A percentile compares a stretch with the other conserved stretches of the same genome.
These are phyloP conservation scores for Phyllostachys edulis DNA, from an alignment of 176 grass and related monocot genomes.

Conservation along the genomic window DNA sequence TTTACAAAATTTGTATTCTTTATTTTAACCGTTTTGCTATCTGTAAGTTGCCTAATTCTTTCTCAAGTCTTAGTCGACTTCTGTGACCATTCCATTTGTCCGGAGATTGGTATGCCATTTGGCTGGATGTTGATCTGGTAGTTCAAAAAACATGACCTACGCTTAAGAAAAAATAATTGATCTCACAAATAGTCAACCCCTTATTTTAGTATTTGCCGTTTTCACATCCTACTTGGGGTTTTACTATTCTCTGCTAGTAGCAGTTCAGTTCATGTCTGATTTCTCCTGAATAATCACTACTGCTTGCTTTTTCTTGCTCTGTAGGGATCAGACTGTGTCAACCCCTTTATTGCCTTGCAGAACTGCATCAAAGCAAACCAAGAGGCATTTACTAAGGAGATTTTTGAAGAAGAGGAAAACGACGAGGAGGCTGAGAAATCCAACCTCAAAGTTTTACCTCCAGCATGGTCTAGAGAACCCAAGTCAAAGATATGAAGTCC, in stretches of 20 bases:
- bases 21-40: background rate
- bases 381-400: constrained; percentile 86
- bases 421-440: constrained; percentile 51
- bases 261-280: background rate
- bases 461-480: constrained; percentile 83
- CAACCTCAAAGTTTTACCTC: constrained; percentile 58
- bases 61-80: too few species aligned
- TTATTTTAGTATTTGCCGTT: background rate
- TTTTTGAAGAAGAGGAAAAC: constrained; percentile 69
- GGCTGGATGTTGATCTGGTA: background rate
- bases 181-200: background rate
- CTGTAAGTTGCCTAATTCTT: background rate
- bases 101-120: background rate
- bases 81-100: background rate
- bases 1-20: background rate
- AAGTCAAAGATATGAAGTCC: constrained; percentile 24
- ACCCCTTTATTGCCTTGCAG: constrained; percentile 69
- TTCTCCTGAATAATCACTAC: background rate
- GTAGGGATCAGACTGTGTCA: constrained; percentile 88
- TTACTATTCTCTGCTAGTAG: background rate
- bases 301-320: constrained; percentile 7
- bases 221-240: background rate
- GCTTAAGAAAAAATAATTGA: background rate
- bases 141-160: background rate
- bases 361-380: constrained; percentile 86